Evolutionary conservation across 257 asterid genomes (phyloP), one percentile per base, ranked within the genome.

Genomic region (Eustoma russellianum): DNA sequence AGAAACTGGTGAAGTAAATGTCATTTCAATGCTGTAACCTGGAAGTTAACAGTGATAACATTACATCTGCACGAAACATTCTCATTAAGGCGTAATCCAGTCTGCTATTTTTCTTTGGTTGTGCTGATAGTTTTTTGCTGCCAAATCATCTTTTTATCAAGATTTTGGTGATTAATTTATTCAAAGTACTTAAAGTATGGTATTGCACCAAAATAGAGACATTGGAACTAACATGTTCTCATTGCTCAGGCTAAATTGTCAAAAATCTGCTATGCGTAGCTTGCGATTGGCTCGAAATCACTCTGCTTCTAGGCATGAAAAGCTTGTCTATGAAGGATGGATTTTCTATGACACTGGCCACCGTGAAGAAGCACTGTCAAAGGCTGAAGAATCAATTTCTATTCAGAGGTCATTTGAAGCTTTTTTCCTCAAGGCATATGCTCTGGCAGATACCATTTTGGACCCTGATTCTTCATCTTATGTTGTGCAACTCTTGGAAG

Each of bases 341-440:
- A 71, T 75, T 57, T 56, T 72, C 19, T 76, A 76, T 66, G 82
- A 76, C 54, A 72, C 79, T 18, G 82, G 82, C 14, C 71, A 69
- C 54, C 79, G 79, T 53, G 74, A 76, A 48, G 82, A 76, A 66
- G 82, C 82, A 33, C 66, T 76, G 19, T 61, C 74, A 15, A 76
- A 72, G 54, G 79, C 82, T 34, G 79, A 76, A 67, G 74, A 72
- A 45, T 72, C 79, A 14, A 69, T 76, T 47, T 69, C 77, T 48
- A 57, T 76, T 43, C 79, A 72, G 44, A 69, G 82, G 66, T 76
- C 82, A 46, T 76, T 76, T 17, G 82, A 76, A 69, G 82, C 82
- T 11, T 76, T 72, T 60, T 76, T 76, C 28, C 77, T 75, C 53
- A 75, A 75, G 67, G 77, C 81, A 19, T 75, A 70, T 64, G 81